phyloP scores from a whole-genome alignment of 2,329 filamentous ascomycete species.

The Trichoderma harzianum region DNA sequence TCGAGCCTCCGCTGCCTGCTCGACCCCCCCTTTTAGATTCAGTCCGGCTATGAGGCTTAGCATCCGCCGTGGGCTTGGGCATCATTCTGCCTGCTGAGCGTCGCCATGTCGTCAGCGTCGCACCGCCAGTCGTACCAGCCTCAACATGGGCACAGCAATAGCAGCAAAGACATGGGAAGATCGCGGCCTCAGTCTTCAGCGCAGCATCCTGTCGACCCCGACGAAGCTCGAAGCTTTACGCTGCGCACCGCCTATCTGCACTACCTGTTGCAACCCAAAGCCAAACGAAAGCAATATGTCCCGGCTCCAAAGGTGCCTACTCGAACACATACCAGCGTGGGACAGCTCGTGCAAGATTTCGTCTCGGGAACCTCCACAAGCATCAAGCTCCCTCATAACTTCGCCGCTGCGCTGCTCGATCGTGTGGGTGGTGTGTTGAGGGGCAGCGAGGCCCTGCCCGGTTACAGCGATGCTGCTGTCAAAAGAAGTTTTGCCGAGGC shows the following conservation, averaged over 20 bases:
- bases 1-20: slow-evolving; percentile 8
- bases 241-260: slow-evolving; percentile 87
- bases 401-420: slow-evolving; percentile 57
- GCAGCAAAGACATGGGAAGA: slow-evolving; percentile 41
- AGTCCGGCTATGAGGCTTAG: slow-evolving; percentile 30
- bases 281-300: slow-evolving; percentile 86
- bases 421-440: slow-evolving; percentile 76
- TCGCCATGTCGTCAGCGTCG: slow-evolving; percentile 50
- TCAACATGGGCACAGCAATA: slow-evolving; percentile 43
- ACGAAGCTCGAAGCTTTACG: slow-evolving; percentile 89
- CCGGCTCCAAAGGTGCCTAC: slow-evolving; percentile 60
- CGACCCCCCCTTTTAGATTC: background rate
- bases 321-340: slow-evolving; percentile 67
- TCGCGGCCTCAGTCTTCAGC: slow-evolving; percentile 45
- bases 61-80: slow-evolving; percentile 27
- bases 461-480: slow-evolving; percentile 85
- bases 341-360: slow-evolving; percentile 88
- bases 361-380: slow-evolving; percentile 47
- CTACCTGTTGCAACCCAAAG: slow-evolving; percentile 87
- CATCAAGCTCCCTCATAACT: slow-evolving; percentile 57
- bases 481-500: slow-evolving; percentile 95
- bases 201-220: slow-evolving; percentile 51
- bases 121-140: slow-evolving; percentile 44
- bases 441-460: slow-evolving; percentile 78
- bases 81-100: slow-evolving; percentile 31